Base-by-base conservation (phyloP, 176 grass and related monocot genomes). In the Phoenix roebelenii region DNA sequence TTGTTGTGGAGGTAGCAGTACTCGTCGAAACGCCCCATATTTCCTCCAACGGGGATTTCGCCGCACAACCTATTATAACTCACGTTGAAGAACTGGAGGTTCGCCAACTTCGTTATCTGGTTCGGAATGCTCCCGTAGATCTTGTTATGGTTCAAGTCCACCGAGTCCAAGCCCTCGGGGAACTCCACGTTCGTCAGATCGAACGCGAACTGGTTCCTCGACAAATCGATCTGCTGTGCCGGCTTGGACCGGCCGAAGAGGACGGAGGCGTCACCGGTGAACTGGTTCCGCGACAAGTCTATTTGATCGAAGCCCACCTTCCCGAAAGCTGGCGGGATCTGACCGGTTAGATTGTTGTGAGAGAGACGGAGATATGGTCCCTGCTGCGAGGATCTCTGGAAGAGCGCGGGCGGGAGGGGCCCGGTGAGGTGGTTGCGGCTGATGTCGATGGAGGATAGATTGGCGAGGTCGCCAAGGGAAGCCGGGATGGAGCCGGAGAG, bases 121-220 rank as follows among this genome's bases (percentile, higher is more conserved):
- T 64, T 65, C 57, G 85, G 63, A 28, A 95, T 83, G 0, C 59
- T 57, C 0, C 90, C 90, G 4, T 7, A 75, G 76, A 95, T 73
- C 76, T 55, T 12, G 82, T 95, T 95, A 50, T 95, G 90, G 71
- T 86, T 89, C 3, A 95, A 69, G 64, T 95, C 90, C 55, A 95
- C 63, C 74, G 72, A 75, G 17, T 61, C 63, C 51, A 95, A 71
- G 69, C 39, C 48, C 63, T 86, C 70, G 22, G 85, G 85, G 60
- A 89, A 86, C 23, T 24, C 30, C 15, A 76, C 73, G 20, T 14
- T 56, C 54, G 63, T 81, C 57, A 95, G 57, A 62, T 95, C 85
- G 82, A 95, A 95, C 71, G 68, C 74, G 3, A 95, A 63, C 73
- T 20, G 44, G 90, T 95, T 95, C 90, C 90, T 86, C 65, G 85